Base-by-base conservation (phyloP, 768 basidiomycete genomes). In the Mycena epipterygia region DNA sequence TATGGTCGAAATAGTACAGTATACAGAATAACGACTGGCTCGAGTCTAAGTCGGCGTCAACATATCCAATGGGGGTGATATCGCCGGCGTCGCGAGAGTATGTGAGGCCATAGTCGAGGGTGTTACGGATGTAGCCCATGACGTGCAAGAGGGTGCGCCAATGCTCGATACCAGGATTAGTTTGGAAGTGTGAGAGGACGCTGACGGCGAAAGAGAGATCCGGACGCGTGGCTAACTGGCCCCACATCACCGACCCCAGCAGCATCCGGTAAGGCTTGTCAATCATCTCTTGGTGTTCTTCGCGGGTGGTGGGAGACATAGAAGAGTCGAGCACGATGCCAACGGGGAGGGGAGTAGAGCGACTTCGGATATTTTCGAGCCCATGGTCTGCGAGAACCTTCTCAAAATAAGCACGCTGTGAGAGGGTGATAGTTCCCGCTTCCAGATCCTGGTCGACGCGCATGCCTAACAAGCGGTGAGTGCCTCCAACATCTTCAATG, bases 21-120 rank as follows among this genome's bases (percentile, higher is more conserved):
- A n/a, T n/a, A n/a, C n/a, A n/a, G n/a, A n/a, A n/a, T n/a, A n/a
- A n/a, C n/a, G n/a, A n/a, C n/a, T n/a, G n/a, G n/a, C n/a, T n/a
- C n/a, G n/a, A n/a, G n/a, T n/a, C n/a, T n/a, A n/a, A 79, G 62
- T 81, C 77, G 3, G 79, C 74, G 67, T 80, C 77, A 0, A 51
- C n/a, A 21, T 49, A 62, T 1, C 46, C 46, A 17, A 49, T 5
- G 23, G 60, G 60, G 19, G 21, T 46, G 4, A 60, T 16, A 23
- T 17, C 23, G 21, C n/a, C 53, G 16, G 23, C 39, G 42, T 59
- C 42, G 16, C 42, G 42, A 2, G 19, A 30, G 25, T 59, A 59
- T 29, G 12, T 23, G 19, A 59, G 27, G 42, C 12, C 41, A 17
- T 21, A 33, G 42, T 59, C 27, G 19, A 59, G 41, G 3, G 42